These are phyloP conservation scores for Phytophthora pinifolia DNA, from an alignment of 352 stramenopile genomes.

Conservation along the genomic window DNA sequence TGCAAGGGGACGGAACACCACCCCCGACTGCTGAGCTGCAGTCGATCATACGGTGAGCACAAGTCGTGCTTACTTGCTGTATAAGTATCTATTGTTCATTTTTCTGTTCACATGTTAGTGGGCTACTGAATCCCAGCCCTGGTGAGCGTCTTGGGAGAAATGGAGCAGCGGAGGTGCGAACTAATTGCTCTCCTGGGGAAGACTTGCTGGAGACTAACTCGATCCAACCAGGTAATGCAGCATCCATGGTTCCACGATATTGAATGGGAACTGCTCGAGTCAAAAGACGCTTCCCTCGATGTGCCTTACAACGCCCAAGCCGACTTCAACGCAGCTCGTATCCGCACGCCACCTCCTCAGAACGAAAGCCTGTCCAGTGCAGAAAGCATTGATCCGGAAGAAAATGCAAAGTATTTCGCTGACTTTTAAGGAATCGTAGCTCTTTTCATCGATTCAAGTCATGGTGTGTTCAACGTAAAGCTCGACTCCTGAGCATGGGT, in stretches of 20 bases:
- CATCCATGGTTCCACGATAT: constrained; percentile 67
- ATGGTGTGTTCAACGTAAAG: not conserved
- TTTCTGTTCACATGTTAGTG: constrained; percentile 4
- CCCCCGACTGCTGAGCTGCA: constrained; percentile 20
- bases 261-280: constrained; percentile 42
- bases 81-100: not conserved
- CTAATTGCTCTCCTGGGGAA: no score
- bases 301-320: constrained; percentile 34
- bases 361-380: constrained; percentile 49
- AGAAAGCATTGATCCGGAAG: constrained; percentile 70
- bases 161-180: constrained; percentile 35
- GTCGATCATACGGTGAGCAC: constrained; percentile 34
- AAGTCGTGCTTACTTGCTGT: no score
- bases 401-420: constrained; percentile 68
- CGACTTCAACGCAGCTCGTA: constrained; percentile 31
- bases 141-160: constrained; percentile 40
- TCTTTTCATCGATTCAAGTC: not conserved
- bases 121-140: constrained; percentile 37
- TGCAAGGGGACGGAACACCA: not conserved
- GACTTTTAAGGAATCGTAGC: constrained; percentile 47
- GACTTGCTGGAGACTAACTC: not conserved
- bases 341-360: not conserved
- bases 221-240: constrained; percentile 40
- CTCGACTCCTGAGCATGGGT: no score
- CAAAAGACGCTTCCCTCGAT: constrained; percentile 11